phyloP scores from a whole-genome alignment of 257 asterid species.

The Henckelia pumila region DNA sequence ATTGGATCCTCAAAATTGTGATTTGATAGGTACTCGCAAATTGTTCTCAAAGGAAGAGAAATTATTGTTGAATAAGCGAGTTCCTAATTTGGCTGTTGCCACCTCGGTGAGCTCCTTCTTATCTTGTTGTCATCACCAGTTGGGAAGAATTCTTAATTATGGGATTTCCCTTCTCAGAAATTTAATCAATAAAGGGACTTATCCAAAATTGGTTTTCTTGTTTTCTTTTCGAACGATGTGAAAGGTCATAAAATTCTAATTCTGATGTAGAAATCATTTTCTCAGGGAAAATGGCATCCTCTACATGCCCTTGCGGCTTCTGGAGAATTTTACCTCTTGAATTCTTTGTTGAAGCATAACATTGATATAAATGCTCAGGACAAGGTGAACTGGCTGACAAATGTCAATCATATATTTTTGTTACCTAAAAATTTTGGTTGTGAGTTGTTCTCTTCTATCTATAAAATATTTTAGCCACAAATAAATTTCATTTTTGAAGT shows the following conservation, averaged over 20 bases:
- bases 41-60: conserved; percentile 78
- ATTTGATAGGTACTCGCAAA: conserved; percentile 56
- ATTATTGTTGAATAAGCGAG: conserved; percentile 54
- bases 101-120: conserved; percentile 64
- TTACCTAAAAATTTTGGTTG: conserved; percentile 15
- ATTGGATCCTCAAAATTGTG: conserved; percentile 15
- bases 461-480: conserved; percentile 10
- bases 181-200: neutral
- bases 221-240: conserved; percentile 1
- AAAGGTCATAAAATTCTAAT: conserved; percentile 21
- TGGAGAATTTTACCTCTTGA: conserved; percentile 77
- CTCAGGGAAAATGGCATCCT: conserved; percentile 91
- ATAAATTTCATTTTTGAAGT: conserved; percentile 4
- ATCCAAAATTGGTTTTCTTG: neutral
- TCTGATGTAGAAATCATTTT: conserved; percentile 19
- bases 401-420: conserved; percentile 4
- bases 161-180: neutral
- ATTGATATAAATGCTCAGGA: conserved; percentile 67
- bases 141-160: neutral
- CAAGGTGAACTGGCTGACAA: conserved; percentile 48
- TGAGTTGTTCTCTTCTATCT: neutral
- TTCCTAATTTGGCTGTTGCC: conserved; percentile 68
- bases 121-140: neutral
- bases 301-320: conserved; percentile 86
- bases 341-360: conserved; percentile 64